Evolutionary conservation across 768 basidiomycete genomes (phyloP).

Genomic region (Fibroporia radiculosa): DNA sequence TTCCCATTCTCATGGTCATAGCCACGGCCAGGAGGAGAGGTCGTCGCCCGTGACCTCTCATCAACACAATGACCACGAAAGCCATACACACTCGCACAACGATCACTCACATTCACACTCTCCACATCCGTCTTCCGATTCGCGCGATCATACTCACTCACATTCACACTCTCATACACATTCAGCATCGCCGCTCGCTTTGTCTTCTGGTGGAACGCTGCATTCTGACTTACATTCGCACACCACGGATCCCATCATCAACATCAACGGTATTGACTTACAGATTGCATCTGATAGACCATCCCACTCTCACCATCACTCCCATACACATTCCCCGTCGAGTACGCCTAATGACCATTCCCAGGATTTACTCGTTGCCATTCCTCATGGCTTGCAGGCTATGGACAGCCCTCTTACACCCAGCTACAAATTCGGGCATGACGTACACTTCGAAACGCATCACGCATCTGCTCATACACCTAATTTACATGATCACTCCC

Average conservation of each 20-base stretch:
- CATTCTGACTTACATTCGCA: constrained; percentile 17
- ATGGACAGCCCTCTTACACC: constrained; percentile 4
- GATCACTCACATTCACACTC: constrained; percentile 18
- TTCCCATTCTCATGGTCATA: constrained; percentile 16
- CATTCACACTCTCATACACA: constrained; percentile 18
- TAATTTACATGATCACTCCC: constrained; percentile 45
- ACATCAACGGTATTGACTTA: constrained; percentile 12
- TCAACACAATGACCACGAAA: constrained; percentile 14
- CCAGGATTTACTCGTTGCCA: constrained; percentile 16
- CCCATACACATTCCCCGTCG: constrained; percentile 11
- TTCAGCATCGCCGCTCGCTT: constrained; percentile 16
- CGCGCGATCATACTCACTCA: constrained; percentile 17
- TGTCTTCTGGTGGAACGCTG: too few relatives aligned
- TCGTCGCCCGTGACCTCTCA: constrained; percentile 10
- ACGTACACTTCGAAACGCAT: constrained; percentile 42
- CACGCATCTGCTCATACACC: constrained; percentile 33
- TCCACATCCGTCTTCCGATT: constrained; percentile 12
- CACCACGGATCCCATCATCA: constrained; percentile 16
- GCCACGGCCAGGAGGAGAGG: constrained; percentile 5
- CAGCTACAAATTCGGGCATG: constrained; percentile 43
- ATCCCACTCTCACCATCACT: constrained; percentile 13
- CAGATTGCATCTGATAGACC: constrained; percentile 1
- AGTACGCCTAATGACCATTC: constrained; percentile 9
- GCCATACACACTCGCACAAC: constrained; percentile 16
- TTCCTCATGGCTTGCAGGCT: constrained; percentile 18